Evolutionary conservation across 2,329 filamentous ascomycete species (phyloP), one percentile per base, ranked within the genome.

Genomic region (Hymenoscyphus repandus): DNA sequence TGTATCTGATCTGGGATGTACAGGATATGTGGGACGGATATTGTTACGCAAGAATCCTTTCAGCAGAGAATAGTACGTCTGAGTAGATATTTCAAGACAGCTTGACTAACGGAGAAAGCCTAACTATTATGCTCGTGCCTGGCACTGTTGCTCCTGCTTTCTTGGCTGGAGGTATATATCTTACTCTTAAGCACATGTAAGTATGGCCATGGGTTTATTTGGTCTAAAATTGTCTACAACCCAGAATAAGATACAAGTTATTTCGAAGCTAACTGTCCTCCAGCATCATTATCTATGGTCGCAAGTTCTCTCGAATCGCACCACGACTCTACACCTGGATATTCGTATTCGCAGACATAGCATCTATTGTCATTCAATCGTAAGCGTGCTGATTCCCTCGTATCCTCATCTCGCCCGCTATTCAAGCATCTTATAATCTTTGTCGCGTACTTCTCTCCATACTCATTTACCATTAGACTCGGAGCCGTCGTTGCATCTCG

Each of bases 131-230:
- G 38, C 52, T 82, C 66, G 74, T 74, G 66, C 70, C 74, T 66
- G 78, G 58, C 11, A 56, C 55, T 11, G 47, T 58, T 11, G 52
- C 47, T 9, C 56, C 58, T 7, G 79, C 79, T 36, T 73, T 83
- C 52, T 70, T 82, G 66, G 80, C 79, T 69, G 77, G 79, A 7
- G 57, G 75, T 62, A 75, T 84, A 64, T 84, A 83, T 69, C 73
- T 84, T 32, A 82, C 77, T 3, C 74, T 84, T 55, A 82, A 82
- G 65, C 79, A 83, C 69, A 65, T 79, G 59, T 56, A 44, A 45
- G 50, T 18, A 41, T 43, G 12, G 15, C 13, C n/a, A 33, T 6
- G 1, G 30, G 15, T 20, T 13, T 27, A 41, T 17, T 17, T 18
- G 7, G 9, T 39, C 9, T 7, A 6, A 12, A 17, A 17, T 18